Percentiles rank a stretch among this genome's conserved stretches.
phyloP scores from a whole-genome alignment of 2,329 filamentous ascomycete genomes.

The Alternaria solani region DNA sequence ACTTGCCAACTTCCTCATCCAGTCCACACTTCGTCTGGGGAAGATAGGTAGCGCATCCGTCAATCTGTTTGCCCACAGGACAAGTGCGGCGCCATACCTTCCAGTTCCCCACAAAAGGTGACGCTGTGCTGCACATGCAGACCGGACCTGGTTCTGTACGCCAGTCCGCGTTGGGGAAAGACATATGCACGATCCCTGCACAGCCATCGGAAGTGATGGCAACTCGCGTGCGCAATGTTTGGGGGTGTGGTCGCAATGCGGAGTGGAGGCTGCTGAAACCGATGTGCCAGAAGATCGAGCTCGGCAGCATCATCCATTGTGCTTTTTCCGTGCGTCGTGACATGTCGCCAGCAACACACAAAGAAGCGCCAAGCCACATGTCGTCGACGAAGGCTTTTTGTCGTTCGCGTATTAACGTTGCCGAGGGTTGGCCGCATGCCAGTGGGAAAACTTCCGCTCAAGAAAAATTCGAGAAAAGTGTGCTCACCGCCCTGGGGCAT shows the following conservation, averaged over 20 bases:
- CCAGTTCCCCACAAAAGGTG: constrained; percentile 47
- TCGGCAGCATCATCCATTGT: background rate
- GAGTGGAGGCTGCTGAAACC: constrained; percentile 38
- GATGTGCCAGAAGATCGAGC: constrained; percentile 27
- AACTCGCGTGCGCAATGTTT: constrained; percentile 46
- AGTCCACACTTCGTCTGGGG: constrained; percentile 36
- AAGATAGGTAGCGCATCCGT: constrained; percentile 41
- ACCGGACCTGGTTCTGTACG: constrained; percentile 32
- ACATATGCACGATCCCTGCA: constrained; percentile 31
- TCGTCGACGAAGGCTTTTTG: constrained; percentile 1
- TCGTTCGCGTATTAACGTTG: constrained; percentile 15
- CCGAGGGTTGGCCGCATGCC: constrained; percentile 27
- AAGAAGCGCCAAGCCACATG: background rate
- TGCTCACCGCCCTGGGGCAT: constrained; percentile 43
- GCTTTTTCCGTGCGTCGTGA: background rate
- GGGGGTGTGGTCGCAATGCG: constrained; percentile 15
- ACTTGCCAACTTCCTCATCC: constrained; percentile 31
- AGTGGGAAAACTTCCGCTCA: constrained; percentile 20
- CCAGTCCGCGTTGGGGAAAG: constrained; percentile 29
- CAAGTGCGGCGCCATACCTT: constrained; percentile 34
- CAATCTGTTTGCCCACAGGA: constrained; percentile 30
- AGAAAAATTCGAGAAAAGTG: constrained; percentile 35
- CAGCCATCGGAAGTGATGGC: constrained; percentile 35
- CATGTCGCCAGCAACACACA: background rate
- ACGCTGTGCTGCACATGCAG: constrained; percentile 39